Evolutionary conservation across 768 basidiomycete species (phyloP), one percentile per base, ranked within the genome.

Genomic region (Lactarius sanguifluus): DNA sequence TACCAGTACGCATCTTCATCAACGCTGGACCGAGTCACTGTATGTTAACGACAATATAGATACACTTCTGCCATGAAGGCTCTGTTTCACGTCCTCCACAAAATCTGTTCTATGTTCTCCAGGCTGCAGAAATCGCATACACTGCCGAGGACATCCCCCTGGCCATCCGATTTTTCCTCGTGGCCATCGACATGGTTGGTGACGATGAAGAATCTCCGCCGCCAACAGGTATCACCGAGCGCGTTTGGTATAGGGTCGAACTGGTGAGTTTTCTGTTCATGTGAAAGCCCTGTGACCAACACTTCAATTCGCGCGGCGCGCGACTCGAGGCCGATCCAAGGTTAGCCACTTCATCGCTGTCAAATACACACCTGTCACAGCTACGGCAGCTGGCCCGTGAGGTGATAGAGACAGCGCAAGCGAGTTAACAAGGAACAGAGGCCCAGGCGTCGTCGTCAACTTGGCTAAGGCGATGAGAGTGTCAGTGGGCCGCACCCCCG

Each of bases 51-150:
- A 32, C 58, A 5, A 15, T 13, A 20, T 59, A 96, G 93, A 72
- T 94, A 94, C 73, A 81, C 83, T 1, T 80, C 78, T 52, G 85
- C 94, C 0, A 80, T 94, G 1, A 85, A 92, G 74, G 82, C 92
- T 0, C 80, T 95, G 5, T 87, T 90, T 16, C 94, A 97, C 76
- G 89, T 85, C 88, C 32, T 34, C 32, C 32, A 34, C 32, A 34
- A 34, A 34, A 34, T 34, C 32, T 6, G 30, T 30, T 30, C 30
- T 30, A 30, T 30, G 30, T 34, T 34, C 9, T 34, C 32, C 32
- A 89, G 69, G 88, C 86, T 59, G 94, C 93, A 0, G 94, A 97
- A 76, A 94, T 90, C 9, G 92, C 92, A 0, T 94, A 91, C 73
- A 91, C 91, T 0, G 81, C 86, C 0, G 85, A 83, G 1, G 92